Evolutionary conservation across 1,284 basidiomycete genomes (phyloP).

Genomic region (Cryptococcus sp.): DNA sequence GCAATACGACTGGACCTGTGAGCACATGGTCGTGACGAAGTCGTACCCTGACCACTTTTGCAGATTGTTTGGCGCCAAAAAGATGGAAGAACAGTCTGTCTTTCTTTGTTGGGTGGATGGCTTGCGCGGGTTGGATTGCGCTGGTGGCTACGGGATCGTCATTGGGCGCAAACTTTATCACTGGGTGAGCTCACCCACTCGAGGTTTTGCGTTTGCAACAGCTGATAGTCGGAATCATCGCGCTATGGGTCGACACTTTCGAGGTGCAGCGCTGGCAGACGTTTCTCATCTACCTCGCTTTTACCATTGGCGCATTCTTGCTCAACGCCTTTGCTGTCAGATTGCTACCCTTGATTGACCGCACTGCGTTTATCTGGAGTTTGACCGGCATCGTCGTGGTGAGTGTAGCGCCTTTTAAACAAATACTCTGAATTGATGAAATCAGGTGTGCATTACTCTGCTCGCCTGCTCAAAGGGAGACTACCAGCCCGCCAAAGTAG

Average conservation of each 20-base stretch:
- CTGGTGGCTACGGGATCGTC: constrained; percentile 3
- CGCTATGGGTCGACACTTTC: constrained; percentile 33
- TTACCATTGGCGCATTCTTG: constrained; percentile 18
- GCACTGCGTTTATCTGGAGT: constrained; percentile 30
- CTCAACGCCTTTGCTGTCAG: constrained; percentile 34
- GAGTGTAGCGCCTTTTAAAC: neutral
- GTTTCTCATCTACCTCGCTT: constrained; percentile 22
- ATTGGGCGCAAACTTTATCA: neutral
- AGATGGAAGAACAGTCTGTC: constrained; percentile 15
- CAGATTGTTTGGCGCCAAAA: constrained; percentile 22
- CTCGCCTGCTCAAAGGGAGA: constrained; percentile 34
- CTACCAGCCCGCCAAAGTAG: constrained; percentile 40
- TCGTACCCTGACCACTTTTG: neutral
- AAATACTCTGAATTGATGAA: too few species aligned
- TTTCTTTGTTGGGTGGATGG: constrained; percentile 15
- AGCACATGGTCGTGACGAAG: neutral
- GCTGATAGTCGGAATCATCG: constrained; percentile 27
- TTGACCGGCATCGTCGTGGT: constrained; percentile 41
- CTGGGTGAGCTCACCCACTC: neutral
- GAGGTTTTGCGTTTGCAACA: neutral
- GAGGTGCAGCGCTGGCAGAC: constrained; percentile 11
- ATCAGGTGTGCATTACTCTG: constrained; percentile 31
- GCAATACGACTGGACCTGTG: constrained; percentile 39
- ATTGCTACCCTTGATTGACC: constrained; percentile 31
- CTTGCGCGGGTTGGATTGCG: constrained; percentile 10